Evolutionary conservation across 2,329 filamentous ascomycete species (phyloP).

Genomic region (Sporothrix globosa): DNA sequence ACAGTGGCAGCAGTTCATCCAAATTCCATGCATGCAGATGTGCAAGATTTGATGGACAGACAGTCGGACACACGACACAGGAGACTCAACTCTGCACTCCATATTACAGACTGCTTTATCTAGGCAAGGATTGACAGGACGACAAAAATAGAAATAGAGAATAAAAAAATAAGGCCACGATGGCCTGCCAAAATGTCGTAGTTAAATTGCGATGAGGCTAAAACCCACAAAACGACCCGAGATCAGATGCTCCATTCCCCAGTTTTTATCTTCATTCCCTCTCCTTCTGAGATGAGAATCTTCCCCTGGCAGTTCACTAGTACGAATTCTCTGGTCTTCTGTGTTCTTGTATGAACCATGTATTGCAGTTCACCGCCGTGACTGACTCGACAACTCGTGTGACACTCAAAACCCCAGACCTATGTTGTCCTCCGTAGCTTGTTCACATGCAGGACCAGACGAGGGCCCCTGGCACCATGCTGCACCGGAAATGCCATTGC

Average conservation of each 20-base stretch:
- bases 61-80: background rate
- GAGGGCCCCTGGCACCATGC: background rate
- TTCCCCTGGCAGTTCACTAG: too few relatives aligned
- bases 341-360: background rate
- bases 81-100: too few relatives aligned
- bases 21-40: background rate
- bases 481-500: background rate
- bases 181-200: constrained; percentile 18
- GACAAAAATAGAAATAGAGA: constrained; percentile 18
- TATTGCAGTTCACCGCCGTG: background rate
- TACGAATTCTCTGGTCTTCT: too few relatives aligned
- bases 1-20: constrained; percentile 11
- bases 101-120: background rate
- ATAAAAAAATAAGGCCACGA: constrained; percentile 10
- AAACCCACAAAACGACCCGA: constrained; percentile 4
- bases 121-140: constrained; percentile 7
- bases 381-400: background rate
- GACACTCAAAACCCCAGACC: background rate
- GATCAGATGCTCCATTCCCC: constrained; percentile 20
- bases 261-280: background rate
- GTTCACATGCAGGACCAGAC: constrained; percentile 14
- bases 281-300: background rate
- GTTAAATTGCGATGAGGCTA: constrained; percentile 27
- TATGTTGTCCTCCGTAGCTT: background rate
- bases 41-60: background rate